phyloP scores from a whole-genome alignment of 2,329 filamentous ascomycete genomes.

The Aspergillus sp. region DNA sequence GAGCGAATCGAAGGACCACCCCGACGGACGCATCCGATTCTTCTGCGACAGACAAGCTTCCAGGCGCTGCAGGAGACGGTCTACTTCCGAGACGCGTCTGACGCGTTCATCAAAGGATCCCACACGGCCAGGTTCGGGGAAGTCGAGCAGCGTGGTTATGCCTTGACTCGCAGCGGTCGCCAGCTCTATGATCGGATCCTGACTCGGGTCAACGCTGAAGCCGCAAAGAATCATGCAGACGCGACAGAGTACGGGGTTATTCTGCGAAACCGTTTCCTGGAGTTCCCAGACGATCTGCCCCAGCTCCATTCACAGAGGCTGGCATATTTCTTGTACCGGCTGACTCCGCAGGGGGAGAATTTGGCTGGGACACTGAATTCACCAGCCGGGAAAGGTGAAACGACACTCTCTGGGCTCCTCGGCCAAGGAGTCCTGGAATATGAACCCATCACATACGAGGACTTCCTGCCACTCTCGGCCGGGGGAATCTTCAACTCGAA shows the following conservation, averaged over 20 bases:
- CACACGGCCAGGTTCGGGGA: conserved; percentile 47
- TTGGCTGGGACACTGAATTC: neutral
- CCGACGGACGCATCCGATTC: conserved; percentile 33
- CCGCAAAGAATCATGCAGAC: conserved; percentile 2
- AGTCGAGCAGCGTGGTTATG: conserved; percentile 45
- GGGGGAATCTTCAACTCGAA: conserved; percentile 46
- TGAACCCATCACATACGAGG: conserved; percentile 44
- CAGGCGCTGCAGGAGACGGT: conserved; percentile 42
- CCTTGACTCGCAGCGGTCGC: conserved; percentile 39
- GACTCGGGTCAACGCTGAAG: conserved; percentile 10
- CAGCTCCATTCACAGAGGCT: conserved; percentile 28
- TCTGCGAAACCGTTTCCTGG: conserved; percentile 22
- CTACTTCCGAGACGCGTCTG: conserved; percentile 24
- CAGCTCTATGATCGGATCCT: conserved; percentile 40
- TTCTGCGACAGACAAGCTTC: conserved; percentile 48
- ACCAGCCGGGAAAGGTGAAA: neutral
- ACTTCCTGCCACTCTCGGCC: conserved; percentile 46
- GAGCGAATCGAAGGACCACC: conserved; percentile 46
- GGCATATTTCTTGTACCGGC: conserved; percentile 33
- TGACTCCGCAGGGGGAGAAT: conserved; percentile 8
- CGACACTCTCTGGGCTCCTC: conserved; percentile 24
- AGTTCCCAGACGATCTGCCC: conserved; percentile 36
- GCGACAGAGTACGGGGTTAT: conserved; percentile 10
- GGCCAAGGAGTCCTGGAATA: conserved; percentile 23
- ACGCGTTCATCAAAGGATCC: conserved; percentile 21